These are phyloP conservation scores for Crassisporium funariophilum DNA, from an alignment of 768 basidiomycete genomes.

Conservation along the genomic window DNA sequence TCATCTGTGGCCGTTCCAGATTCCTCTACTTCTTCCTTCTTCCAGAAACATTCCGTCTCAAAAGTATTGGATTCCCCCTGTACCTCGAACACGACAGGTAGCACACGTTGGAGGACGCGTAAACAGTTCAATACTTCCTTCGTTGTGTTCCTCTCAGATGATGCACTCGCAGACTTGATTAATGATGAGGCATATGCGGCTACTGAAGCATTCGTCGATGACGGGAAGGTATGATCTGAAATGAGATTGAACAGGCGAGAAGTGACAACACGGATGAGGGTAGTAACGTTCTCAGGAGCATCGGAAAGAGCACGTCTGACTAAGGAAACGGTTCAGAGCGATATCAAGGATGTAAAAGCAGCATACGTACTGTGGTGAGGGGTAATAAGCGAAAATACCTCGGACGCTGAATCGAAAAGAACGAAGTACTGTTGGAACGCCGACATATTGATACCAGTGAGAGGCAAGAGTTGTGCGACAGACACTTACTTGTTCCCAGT, in stretches of 20 bases:
- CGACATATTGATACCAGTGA: constrained; percentile 1
- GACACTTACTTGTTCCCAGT: constrained; percentile 83
- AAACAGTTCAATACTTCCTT: constrained; percentile 91
- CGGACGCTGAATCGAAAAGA: constrained; percentile 87
- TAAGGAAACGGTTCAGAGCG: constrained; percentile 31
- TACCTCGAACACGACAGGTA: constrained; percentile 87
- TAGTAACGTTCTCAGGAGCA: constrained; percentile 85
- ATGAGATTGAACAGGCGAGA: constrained; percentile 73
- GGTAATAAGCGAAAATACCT: constrained; percentile 88
- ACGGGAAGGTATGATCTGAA: constrained; percentile 80
- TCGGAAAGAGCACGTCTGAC: constrained; percentile 82
- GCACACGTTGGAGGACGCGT: constrained; percentile 84
- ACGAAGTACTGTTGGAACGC: constrained; percentile 61
- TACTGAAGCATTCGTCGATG: constrained; percentile 54
- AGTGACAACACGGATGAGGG: constrained; percentile 73
- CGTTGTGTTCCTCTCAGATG: constrained; percentile 65
- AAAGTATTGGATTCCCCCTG: constrained; percentile 73
- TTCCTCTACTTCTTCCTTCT: constrained; percentile 53
- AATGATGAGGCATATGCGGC: constrained; percentile 70
- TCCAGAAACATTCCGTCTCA: constrained; percentile 86
- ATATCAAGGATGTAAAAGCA: constrained; percentile 4
- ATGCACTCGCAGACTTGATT: constrained; percentile 56
- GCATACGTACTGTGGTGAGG: constrained; percentile 74
- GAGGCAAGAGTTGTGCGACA: not conserved
- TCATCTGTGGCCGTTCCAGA: constrained; percentile 22